phyloP scores from a whole-genome alignment of 306 rosid species.

The Vicia villosa region DNA sequence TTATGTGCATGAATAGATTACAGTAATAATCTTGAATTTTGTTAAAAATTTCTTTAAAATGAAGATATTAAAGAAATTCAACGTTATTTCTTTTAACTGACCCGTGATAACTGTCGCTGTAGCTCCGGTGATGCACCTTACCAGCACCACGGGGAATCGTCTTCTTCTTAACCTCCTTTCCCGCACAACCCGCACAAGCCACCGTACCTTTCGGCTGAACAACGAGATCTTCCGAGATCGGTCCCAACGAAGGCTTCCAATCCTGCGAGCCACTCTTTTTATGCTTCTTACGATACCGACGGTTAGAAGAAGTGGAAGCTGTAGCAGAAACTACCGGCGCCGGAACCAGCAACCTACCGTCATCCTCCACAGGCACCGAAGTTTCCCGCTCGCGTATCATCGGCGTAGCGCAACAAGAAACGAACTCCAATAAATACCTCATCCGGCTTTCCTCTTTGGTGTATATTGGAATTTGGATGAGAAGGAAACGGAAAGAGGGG shows the following conservation, averaged over 20 bases:
- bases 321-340: background rate
- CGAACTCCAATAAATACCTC: slow-evolving; percentile 54
- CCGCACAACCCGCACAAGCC: background rate
- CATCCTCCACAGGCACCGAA: background rate
- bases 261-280: slow-evolving; percentile 20
- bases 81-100: too few species aligned
- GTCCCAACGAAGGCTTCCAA: slow-evolving; percentile 66
- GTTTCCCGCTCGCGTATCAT: background rate
- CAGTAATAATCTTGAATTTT: too few species aligned
- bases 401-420: slow-evolving; percentile 50
- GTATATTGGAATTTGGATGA: background rate
- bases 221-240: slow-evolving; percentile 56
- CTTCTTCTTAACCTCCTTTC: slow-evolving; percentile 29
- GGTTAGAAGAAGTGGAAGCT: background rate
- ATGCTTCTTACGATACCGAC: slow-evolving; percentile 6
- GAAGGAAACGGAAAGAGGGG: background rate
- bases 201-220: background rate
- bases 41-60: too few species aligned
- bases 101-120: slow-evolving; percentile 47
- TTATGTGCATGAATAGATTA: background rate
- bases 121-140: slow-evolving; percentile 32
- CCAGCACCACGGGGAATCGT: background rate
- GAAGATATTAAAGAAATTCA: too few species aligned
- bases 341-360: slow-evolving; percentile 38
- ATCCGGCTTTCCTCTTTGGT: slow-evolving; percentile 25